Percentiles rank a stretch among this genome's conserved stretches.
Evolutionary conservation across 1,139 yeast species (phyloP).

Genomic region (Candida tropicalis): DNA sequence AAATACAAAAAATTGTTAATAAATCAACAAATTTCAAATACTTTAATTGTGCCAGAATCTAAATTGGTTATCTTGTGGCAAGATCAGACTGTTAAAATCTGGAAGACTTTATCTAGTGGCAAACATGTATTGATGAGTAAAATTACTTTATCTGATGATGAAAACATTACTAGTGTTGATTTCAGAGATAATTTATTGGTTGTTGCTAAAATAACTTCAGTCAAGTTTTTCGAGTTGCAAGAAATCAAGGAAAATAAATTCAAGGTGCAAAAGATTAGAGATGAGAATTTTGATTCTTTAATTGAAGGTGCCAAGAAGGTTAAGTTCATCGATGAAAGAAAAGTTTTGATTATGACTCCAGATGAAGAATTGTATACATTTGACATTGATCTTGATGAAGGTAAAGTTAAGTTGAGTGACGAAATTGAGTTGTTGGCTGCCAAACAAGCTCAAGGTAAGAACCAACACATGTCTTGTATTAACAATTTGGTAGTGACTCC

Average conservation of each 20-base stretch:
- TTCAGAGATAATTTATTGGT: conserved; percentile 64
- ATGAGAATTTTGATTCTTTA: conserved; percentile 45
- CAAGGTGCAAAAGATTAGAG: conserved; percentile 55
- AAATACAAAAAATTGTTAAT: conserved; percentile 71
- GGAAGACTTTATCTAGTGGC: conserved; percentile 57
- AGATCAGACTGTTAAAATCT: conserved; percentile 78
- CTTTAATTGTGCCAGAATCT: conserved; percentile 49
- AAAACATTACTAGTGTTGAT: conserved; percentile 73
- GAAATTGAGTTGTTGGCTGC: conserved; percentile 42
- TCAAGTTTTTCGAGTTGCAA: conserved; percentile 66
- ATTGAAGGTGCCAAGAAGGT: conserved; percentile 61
- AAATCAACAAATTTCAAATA: conserved; percentile 62
- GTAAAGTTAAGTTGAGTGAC: conserved; percentile 35
- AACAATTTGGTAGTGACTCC: conserved; percentile 53
- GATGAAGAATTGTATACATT: conserved; percentile 65
- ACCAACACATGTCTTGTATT: conserved; percentile 45
- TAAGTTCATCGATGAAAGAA: conserved; percentile 42
- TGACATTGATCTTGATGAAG: conserved; percentile 32
- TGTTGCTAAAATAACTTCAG: conserved; percentile 69
- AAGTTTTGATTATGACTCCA: conserved; percentile 60
- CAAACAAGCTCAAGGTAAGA: conserved; percentile 20
- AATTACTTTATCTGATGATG: conserved; percentile 72
- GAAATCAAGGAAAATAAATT: conserved; percentile 41
- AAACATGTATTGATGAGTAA: conserved; percentile 61
- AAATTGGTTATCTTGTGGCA: conserved; percentile 75